A percentile compares a stretch with the other conserved stretches of the same genome.
Evolutionary conservation across 164 flowering plant genomes (phyloP).

Genomic region (Kingdonia uniflora): DNA sequence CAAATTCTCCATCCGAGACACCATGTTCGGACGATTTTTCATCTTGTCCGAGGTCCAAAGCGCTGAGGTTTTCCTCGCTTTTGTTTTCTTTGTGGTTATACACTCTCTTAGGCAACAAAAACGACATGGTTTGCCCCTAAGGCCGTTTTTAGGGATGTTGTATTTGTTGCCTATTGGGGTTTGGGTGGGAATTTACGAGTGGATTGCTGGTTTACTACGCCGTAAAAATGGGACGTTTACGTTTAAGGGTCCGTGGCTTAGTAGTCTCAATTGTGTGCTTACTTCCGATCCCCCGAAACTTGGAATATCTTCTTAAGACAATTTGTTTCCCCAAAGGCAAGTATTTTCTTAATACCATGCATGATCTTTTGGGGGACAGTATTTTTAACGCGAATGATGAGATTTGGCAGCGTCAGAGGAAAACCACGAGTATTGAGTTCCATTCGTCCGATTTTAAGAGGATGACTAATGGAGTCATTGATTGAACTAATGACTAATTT

Average conservation of each 20-base stretch:
- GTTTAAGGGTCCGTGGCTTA: slow-evolving; percentile 65
- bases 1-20: background rate
- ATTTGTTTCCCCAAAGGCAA: slow-evolving; percentile 73
- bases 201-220: slow-evolving; percentile 42
- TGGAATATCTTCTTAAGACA: slow-evolving; percentile 77
- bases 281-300: slow-evolving; percentile 75
- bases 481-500: slow-evolving; percentile 55
- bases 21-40: slow-evolving; percentile 11
- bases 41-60: slow-evolving; percentile 37
- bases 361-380: slow-evolving; percentile 82
- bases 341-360: slow-evolving; percentile 37
- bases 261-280: slow-evolving; percentile 55
- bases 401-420: slow-evolving; percentile 72
- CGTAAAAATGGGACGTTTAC: slow-evolving; percentile 48
- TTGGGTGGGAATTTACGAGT: slow-evolving; percentile 45
- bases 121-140: slow-evolving; percentile 50
- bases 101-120: slow-evolving; percentile 46
- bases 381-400: slow-evolving; percentile 84
- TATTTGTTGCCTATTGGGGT: slow-evolving; percentile 51
- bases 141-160: slow-evolving; percentile 89
- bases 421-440: slow-evolving; percentile 78
- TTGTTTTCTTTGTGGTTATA: slow-evolving; percentile 39
- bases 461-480: slow-evolving; percentile 50
- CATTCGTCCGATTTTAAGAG: slow-evolving; percentile 67
- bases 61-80: slow-evolving; percentile 48